Base-by-base conservation (phyloP, 106 monocot species). In the Iris macrosiphon region DNA sequence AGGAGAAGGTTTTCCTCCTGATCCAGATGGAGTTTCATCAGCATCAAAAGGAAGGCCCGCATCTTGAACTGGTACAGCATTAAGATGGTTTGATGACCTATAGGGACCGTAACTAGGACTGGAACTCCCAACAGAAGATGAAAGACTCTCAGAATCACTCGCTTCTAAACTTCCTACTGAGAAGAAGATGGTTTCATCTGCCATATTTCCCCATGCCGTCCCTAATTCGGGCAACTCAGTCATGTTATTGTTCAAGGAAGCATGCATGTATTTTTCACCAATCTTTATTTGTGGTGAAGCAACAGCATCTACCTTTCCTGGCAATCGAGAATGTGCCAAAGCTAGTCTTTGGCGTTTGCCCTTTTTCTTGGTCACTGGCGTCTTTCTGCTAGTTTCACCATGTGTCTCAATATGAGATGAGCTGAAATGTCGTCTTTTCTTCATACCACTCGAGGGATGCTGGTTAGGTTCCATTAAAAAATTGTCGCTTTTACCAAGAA, bases 41-140 rank as follows among this genome's bases (percentile, higher is more conserved):
- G 61, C 70, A 39, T 58, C 62, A 23, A 41, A 53, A 46, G 40
- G 45, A 60, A 1, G n/a, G 55, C 68, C 37, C 17, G 49, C 23
- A 62, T 50, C 48, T 56, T 44, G 17, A 16, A 25, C 14, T 45
- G 40, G 45, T 31, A 10, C 53, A 20, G 2, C 11, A 14, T 54
- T 15, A 52, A 72, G 52, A 72, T 32, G 9, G 20, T 28, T 3
- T 14, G 17, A 7, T 32, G 48, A 40, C 42, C 48, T 61, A 70
- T 40, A 31, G 16, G 32, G 40, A 22, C 52, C 49, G 55, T 63
- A 59, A 32, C 45, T 66, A 75, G 33, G n/a, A 67, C 56, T 37
- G 47, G 61, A 62, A 56, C 74, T 74, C 61, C 74, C 74, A 57
- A 62, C 61, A 33, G 79, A 64, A 31, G 54, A 78, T 55, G 60